Conservation (phyloP, 139 green algal genomes). For the Spirogloea muscicola region DNA sequence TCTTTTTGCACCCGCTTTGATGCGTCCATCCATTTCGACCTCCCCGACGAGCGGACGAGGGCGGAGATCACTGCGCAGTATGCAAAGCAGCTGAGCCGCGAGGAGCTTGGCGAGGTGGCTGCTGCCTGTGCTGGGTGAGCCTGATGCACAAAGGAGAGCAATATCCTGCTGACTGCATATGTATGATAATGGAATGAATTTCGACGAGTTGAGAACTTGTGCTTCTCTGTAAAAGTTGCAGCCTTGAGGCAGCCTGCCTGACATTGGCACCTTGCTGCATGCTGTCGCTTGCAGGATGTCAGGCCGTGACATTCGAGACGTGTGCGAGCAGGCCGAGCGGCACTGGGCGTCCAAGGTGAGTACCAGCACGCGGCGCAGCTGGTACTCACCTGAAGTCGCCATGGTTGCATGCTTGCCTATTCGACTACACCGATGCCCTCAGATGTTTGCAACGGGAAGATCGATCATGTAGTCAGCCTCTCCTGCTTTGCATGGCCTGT, state of each 20-base stretch:
- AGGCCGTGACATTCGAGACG: slow-evolving; percentile 78
- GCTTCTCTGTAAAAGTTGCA: background rate
- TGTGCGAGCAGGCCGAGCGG: slow-evolving; percentile 80
- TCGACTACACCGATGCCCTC: no score
- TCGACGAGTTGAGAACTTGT: no score
- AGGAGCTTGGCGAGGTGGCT: background rate
- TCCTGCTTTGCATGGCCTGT: no score
- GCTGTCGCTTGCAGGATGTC: no score
- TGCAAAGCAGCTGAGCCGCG: slow-evolving; percentile 46
- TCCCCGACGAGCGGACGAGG: slow-evolving; percentile 55
- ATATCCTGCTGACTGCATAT: background rate
- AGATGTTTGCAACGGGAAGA: no score
- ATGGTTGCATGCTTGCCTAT: no score
- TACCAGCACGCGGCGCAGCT: no score
- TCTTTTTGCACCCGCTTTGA: slow-evolving; percentile 64
- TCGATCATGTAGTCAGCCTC: no score
- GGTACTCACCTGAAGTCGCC: no score
- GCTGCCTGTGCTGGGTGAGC: background rate
- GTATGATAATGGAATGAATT: background rate
- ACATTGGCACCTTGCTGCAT: background rate
- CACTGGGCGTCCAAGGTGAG: slow-evolving; percentile 73
- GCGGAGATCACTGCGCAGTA: slow-evolving; percentile 74
- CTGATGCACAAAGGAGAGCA: no score
- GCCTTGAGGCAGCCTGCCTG: background rate
- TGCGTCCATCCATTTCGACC: slow-evolving; percentile 62